Evolutionary conservation across 179 eudicot species (phyloP).

Genomic region (Beta lomatogona): DNA sequence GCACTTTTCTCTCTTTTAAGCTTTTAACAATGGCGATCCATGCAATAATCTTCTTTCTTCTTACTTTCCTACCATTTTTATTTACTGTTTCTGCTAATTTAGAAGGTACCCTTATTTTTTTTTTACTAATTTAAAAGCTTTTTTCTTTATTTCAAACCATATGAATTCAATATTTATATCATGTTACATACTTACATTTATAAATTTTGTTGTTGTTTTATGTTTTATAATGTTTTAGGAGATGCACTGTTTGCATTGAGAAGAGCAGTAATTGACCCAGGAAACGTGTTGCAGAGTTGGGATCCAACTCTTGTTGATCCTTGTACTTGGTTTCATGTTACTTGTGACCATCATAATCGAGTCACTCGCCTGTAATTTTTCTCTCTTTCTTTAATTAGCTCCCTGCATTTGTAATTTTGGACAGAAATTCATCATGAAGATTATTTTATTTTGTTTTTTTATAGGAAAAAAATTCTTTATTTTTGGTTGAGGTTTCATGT

Average conservation of each 20-base stretch:
- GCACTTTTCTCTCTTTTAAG: neutral
- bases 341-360: conserved; percentile 64
- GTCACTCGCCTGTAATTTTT: conserved; percentile 71
- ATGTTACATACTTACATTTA: too few species aligned
- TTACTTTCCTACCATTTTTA: neutral
- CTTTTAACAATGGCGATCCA: neutral
- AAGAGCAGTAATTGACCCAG: conserved; percentile 61
- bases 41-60: neutral
- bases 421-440: too few species aligned
- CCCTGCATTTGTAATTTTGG: neutral
- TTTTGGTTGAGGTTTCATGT: too few species aligned
- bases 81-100: conserved; percentile 1
- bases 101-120: conserved; percentile 7
- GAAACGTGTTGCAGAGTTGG: conserved; percentile 75
- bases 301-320: conserved; percentile 94
- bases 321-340: conserved; percentile 92
- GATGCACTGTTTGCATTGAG: conserved; percentile 82
- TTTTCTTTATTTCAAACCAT: neutral
- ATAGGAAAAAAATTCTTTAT: too few species aligned
- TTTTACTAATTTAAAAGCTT: neutral
- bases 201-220: neutral
- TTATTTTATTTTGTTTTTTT: too few species aligned
- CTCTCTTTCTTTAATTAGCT: neutral
- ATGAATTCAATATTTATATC: neutral
- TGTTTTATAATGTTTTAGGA: conserved; percentile 34